Evolutionary conservation across 352 stramenopile species (phyloP), one percentile per base, ranked within the genome.

Genomic region (Globisporangium radiosum): DNA sequence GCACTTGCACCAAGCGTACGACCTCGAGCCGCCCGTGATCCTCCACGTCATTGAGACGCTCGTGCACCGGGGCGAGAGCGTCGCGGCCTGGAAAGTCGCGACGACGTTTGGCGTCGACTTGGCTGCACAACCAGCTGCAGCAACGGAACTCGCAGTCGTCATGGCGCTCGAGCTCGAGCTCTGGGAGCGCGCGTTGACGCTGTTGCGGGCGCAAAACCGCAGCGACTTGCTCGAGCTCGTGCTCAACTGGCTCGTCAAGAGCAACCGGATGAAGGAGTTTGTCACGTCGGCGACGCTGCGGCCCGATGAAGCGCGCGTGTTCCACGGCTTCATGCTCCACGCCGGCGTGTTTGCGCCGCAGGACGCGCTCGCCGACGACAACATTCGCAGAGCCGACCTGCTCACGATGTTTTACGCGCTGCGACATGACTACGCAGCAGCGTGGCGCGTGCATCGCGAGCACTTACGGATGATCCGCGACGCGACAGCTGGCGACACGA

Each of bases 371-470:
- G 71, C 78, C 9, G 81, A 93, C 44, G 70, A 83, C 5, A 83
- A 74, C 50, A 89, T 90, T 49, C 89, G 81, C 68, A 76, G 71
- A 39, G 75, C 85, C 38, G 84, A 93, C 52, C 70, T 93, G 62
- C 71, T 93, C 4, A 76, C 89, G 43, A 93, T 93, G 81, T 93
- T 91, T 63, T 91, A 91, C 66, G 75, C 86, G 52, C 68, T 93
- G 40, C 68, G 84, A 44, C 80, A 85, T 68, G 78, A 87, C 65
- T 90, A 87, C 62, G 72, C 81, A 48, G 69, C 73, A 17, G 84
- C 84, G 38, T 93, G 84, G 84, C 65, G 70, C 17, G 78, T 91
- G 60, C 83, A 93, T 57, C 78, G 88, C 45, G 76, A 87, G 55
- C 83, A 93, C 57, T 49, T 91, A 13, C 75, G 77, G 55, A 71